phyloP scores from a whole-genome alignment of 2,329 filamentous ascomycete genomes.

The Beauveria rudraprayagi region DNA sequence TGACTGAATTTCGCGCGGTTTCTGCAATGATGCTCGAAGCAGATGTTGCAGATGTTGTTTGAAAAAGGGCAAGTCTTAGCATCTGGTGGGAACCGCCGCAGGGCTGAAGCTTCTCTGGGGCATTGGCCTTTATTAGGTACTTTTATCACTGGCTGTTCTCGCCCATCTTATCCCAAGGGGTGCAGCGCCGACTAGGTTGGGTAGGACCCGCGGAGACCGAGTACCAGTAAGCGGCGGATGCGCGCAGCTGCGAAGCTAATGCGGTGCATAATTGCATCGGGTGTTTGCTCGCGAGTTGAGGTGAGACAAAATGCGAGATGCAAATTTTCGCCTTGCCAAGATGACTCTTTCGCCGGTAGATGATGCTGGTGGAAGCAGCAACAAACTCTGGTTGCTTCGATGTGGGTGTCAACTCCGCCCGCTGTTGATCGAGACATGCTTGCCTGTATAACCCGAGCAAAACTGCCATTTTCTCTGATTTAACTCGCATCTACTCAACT shows the following conservation, averaged over 20 bases:
- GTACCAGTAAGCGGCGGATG: background rate
- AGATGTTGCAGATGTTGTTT: background rate
- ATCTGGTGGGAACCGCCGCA: background rate
- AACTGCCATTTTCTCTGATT: background rate
- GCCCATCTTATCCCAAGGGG: background rate
- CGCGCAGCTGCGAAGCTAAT: background rate
- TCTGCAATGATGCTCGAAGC: background rate
- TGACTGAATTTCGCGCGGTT: background rate
- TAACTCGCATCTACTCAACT: background rate
- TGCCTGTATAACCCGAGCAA: background rate
- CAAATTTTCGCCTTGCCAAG: background rate
- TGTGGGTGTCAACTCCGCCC: background rate
- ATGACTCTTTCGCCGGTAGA: background rate
- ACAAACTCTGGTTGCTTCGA: background rate
- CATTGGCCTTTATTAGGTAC: background rate
- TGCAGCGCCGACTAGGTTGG: background rate
- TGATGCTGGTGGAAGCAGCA: background rate
- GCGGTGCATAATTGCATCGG: background rate
- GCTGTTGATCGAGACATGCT: background rate
- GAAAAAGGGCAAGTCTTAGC: background rate
- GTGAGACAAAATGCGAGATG: background rate
- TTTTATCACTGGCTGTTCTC: background rate
- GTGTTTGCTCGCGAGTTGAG: background rate
- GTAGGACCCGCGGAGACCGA: constrained; percentile 1
- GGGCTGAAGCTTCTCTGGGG: background rate